phyloP scores from a whole-genome alignment of 805 yeast genomes.

The Saccharomycopsis sp. region DNA sequence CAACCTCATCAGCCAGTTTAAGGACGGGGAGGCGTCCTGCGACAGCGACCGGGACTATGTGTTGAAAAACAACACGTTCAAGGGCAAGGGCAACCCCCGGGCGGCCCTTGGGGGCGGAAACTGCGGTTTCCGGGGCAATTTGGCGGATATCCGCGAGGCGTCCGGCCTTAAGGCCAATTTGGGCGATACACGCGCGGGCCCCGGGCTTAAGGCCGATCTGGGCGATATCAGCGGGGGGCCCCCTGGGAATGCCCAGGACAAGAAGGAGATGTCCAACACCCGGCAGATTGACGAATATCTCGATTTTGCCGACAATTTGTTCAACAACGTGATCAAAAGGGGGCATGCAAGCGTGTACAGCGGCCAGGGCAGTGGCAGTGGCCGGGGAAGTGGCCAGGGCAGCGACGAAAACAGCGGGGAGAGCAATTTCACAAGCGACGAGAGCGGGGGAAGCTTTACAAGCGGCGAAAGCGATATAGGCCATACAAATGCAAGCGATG shows the following conservation, averaged over 20 bases:
- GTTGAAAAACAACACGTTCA: background rate
- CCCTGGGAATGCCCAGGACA: conserved; percentile 3
- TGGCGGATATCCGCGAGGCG: background rate
- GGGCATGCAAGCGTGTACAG: too few species aligned
- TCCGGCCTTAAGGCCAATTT: conserved; percentile 1
- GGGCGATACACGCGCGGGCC: too few species aligned
- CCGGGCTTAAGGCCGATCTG: too few species aligned
- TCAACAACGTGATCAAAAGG: conserved; percentile 9
- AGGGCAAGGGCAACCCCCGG: background rate
- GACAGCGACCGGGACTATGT: background rate
- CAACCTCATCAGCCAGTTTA: conserved; percentile 11
- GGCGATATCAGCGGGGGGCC: too few species aligned
- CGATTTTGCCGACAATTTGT: conserved; percentile 16
- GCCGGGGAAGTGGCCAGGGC: too few species aligned
- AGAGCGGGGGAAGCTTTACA: conserved; percentile 10
- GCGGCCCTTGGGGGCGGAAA: background rate
- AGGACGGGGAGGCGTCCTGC: background rate
- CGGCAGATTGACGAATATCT: conserved; percentile 9
- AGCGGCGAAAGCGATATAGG: too few species aligned
- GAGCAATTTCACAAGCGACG: too few species aligned
- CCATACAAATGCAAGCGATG: too few species aligned
- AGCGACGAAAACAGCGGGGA: too few species aligned
- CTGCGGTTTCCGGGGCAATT: background rate
- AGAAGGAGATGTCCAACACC: conserved; percentile 3
- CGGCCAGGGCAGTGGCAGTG: too few species aligned